A percentile compares a stretch with the other conserved stretches of the same genome.
These are phyloP conservation scores for Leishmania turanica DNA, from an alignment of 208 protist species.

Conservation along the genomic window DNA sequence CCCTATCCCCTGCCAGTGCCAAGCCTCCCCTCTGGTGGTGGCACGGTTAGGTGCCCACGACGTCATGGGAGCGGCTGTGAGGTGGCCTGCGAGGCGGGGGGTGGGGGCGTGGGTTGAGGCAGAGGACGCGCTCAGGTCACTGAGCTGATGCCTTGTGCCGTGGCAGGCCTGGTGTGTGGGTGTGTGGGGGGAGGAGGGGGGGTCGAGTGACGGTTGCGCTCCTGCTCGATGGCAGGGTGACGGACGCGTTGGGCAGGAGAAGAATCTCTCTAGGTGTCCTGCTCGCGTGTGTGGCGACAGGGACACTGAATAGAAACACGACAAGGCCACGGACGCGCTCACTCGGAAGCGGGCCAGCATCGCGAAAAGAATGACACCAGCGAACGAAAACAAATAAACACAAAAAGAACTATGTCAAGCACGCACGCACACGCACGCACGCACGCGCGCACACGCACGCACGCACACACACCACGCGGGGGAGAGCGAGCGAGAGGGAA, in stretches of 20 bases:
- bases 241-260: not conserved
- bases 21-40: not conserved
- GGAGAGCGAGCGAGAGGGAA: not conserved
- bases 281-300: not conserved
- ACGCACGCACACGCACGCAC: too few species aligned
- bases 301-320: not conserved
- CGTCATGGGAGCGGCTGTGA: too few species aligned
- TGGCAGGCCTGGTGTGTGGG: too few species aligned
- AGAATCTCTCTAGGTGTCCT: not conserved
- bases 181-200: not conserved
- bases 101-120: not conserved
- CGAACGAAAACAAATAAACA: not conserved
- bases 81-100: too few species aligned
- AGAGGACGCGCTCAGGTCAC: not conserved
- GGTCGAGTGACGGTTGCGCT: not conserved
- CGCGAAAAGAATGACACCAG: not conserved
- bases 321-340: not conserved
- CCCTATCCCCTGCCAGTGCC: not conserved
- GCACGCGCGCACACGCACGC: too few species aligned
- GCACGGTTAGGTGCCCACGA: too few species aligned
- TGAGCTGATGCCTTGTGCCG: not conserved
- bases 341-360: not conserved
- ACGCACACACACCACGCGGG: not conserved
- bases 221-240: not conserved
- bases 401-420: conserved; percentile 3